Base-by-base conservation (phyloP, 345 rosid genomes). In the Sisymbrium irio region DNA sequence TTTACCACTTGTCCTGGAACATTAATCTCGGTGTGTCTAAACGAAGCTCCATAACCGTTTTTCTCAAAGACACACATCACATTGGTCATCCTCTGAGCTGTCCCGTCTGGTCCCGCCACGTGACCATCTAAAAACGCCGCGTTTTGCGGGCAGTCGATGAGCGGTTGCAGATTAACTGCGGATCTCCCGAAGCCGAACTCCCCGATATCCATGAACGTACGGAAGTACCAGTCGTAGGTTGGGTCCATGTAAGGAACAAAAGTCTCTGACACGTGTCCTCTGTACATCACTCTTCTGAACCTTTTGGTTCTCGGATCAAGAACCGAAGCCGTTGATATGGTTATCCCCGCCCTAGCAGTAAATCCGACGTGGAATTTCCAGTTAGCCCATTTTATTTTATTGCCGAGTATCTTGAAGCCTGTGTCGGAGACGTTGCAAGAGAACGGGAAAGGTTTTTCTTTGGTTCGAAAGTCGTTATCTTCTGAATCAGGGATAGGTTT, bases 231-330 rank as follows among this genome's bases (percentile, higher is more conserved):
- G 17, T 88, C 97, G 20, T 41, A 80, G 0, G 89, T 86, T 1
- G 93, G 93, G 76, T 92, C 93, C 92, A 85, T 88, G 35, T 89
- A 89, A 0, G 94, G 97, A 20, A 92, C 97, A 65, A 88, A 92
- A 13, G 93, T 85, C 83, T 92, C 96, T 1, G 96, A 87, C 22
- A 87, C 80, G 69, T 87, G 89, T 14, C 92, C 94, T 78, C 75
- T 87, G 13, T 87, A 88, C 11, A 89, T 51, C 32, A 92, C 89
- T 27, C 62, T 65, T 2, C 89, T 82, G 40, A 36, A 76, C 33
- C 66, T 79, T 53, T 80, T 74, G 37, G 49, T 45, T 33, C 28
- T 73, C 10, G 81, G 28, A 1, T 89, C 94, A 11, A 77, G 78
- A 35, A 92, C 72, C 5, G 87, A 85, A 36, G 92, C 92, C 17